These are phyloP conservation scores for Galeopsis tetrahit DNA, from an alignment of 257 asterid species.

Conservation along the genomic window DNA sequence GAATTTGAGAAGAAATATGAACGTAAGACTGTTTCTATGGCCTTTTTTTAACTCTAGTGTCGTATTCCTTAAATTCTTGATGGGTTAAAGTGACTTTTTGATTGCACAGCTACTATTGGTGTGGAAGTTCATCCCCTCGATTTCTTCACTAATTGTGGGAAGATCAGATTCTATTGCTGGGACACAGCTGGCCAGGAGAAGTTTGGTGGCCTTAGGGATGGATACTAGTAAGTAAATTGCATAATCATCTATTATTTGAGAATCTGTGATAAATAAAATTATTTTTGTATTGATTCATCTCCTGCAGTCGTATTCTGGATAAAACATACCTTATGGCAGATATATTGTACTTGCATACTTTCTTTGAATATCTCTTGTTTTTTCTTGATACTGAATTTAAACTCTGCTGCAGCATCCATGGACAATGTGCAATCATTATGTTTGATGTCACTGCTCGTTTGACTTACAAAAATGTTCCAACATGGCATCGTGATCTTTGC, in stretches of 20 bases:
- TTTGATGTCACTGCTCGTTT: slow-evolving; percentile 91
- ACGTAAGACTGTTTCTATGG: slow-evolving; percentile 49
- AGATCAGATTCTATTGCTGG: slow-evolving; percentile 85
- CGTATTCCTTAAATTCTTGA: neutral
- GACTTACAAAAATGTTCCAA: slow-evolving; percentile 90
- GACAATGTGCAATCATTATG: slow-evolving; percentile 93
- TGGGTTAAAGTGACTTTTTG: neutral
- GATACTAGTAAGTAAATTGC: slow-evolving; percentile 74
- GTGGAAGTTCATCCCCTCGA: slow-evolving; percentile 93
- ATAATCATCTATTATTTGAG: neutral
- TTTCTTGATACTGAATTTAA: neutral
- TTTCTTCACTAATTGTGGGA: slow-evolving; percentile 82
- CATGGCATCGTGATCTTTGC: slow-evolving; percentile 98
- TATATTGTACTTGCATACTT: neutral
- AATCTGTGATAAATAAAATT: neutral
- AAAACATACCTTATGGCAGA: neutral
- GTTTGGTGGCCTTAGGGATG: slow-evolving; percentile 95
- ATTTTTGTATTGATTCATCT: neutral
- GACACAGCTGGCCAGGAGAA: slow-evolving; percentile 97
- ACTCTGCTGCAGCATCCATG: slow-evolving; percentile 71
- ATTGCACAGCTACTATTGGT: slow-evolving; percentile 73
- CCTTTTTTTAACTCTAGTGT: neutral
- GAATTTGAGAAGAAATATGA: slow-evolving; percentile 95
- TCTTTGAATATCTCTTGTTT: neutral
- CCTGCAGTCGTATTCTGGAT: neutral